phyloP scores from a whole-genome alignment of 768 basidiomycete species.

The Paxillus involutus region DNA sequence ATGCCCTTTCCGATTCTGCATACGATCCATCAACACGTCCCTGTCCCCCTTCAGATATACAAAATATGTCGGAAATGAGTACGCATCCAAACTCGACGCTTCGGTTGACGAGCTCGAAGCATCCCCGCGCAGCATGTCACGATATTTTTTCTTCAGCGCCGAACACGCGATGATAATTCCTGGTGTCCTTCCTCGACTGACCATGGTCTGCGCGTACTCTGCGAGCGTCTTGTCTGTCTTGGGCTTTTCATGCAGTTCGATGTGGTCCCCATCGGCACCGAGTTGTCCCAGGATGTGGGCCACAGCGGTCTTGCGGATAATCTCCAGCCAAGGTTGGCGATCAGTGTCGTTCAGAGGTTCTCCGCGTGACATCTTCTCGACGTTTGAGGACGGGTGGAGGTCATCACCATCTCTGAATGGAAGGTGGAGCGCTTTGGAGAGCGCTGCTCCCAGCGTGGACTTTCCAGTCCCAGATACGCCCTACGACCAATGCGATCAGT shows the following conservation, averaged over 20 bases:
- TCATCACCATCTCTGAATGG: slow-evolving; percentile 91
- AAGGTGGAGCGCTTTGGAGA: slow-evolving; percentile 60
- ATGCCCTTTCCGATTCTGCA: slow-evolving; percentile 65
- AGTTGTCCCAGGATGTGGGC: slow-evolving; percentile 17
- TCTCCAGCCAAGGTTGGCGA: slow-evolving; percentile 81
- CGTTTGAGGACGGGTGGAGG: slow-evolving; percentile 77
- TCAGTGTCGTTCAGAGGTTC: slow-evolving; percentile 78
- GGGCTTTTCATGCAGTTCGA: slow-evolving; percentile 10
- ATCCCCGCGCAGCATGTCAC: slow-evolving; percentile 69
- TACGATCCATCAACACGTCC: slow-evolving; percentile 58
- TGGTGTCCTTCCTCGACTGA: slow-evolving; percentile 10
- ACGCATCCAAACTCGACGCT: not conserved
- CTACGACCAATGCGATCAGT: slow-evolving; percentile 30
- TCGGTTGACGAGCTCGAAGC: not conserved
- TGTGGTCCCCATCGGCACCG: slow-evolving; percentile 25
- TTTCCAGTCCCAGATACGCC: slow-evolving; percentile 78
- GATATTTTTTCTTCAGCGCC: slow-evolving; percentile 77
- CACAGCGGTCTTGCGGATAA: slow-evolving; percentile 63
- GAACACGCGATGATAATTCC: slow-evolving; percentile 89
- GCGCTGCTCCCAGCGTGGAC: slow-evolving; percentile 61
- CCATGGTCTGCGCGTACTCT: slow-evolving; percentile 1
- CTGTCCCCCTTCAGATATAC: slow-evolving; percentile 71
- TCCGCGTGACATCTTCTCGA: slow-evolving; percentile 85
- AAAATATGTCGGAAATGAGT: slow-evolving; percentile 63
- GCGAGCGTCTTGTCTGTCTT: slow-evolving; percentile 3